A percentile compares a stretch with the other conserved stretches of the same genome.
Conservation (phyloP, 2,329 filamentous ascomycete species). For the Arthrinium puccinioides region DNA sequence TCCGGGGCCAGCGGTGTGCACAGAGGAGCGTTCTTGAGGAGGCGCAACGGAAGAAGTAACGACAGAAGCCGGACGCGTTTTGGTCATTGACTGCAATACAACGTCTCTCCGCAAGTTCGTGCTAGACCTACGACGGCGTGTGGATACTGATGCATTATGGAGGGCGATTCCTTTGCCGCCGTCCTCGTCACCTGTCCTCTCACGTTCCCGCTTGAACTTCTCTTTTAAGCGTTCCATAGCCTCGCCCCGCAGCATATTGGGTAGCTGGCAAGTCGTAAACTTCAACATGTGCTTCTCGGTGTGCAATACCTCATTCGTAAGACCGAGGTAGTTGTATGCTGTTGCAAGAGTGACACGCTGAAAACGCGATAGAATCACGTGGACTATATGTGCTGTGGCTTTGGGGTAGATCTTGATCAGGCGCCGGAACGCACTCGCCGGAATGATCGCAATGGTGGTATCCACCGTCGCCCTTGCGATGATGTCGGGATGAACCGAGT, state of each 20-base stretch:
- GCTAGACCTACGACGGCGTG: constrained; percentile 63
- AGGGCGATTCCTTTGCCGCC: constrained; percentile 88
- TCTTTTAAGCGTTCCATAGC: constrained; percentile 81
- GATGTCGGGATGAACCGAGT: constrained; percentile 91
- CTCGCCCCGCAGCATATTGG: constrained; percentile 80
- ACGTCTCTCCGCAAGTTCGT: constrained; percentile 74
- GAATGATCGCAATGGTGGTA: constrained; percentile 97
- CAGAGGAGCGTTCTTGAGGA: constrained; percentile 31
- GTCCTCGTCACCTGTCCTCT: constrained; percentile 74
- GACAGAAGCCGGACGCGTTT: constrained; percentile 35
- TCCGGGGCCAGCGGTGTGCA: constrained; percentile 57
- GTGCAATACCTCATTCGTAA: constrained; percentile 84
- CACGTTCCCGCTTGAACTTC: constrained; percentile 81
- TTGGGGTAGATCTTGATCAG: constrained; percentile 92
- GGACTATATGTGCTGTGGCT: constrained; percentile 93
- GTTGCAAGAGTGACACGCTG: constrained; percentile 93
- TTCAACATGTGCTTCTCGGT: constrained; percentile 92
- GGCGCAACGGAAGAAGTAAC: constrained; percentile 32
- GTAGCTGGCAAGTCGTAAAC: constrained; percentile 84
- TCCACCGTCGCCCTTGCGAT: constrained; percentile 94
- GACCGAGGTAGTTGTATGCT: constrained; percentile 85
- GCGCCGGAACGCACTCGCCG: constrained; percentile 88
- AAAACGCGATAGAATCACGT: constrained; percentile 90
- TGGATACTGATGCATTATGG: constrained; percentile 65
- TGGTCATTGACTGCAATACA: constrained; percentile 59